phyloP scores from a whole-genome alignment of 83 land plant genomes.

The Isoetes engelmannii region DNA sequence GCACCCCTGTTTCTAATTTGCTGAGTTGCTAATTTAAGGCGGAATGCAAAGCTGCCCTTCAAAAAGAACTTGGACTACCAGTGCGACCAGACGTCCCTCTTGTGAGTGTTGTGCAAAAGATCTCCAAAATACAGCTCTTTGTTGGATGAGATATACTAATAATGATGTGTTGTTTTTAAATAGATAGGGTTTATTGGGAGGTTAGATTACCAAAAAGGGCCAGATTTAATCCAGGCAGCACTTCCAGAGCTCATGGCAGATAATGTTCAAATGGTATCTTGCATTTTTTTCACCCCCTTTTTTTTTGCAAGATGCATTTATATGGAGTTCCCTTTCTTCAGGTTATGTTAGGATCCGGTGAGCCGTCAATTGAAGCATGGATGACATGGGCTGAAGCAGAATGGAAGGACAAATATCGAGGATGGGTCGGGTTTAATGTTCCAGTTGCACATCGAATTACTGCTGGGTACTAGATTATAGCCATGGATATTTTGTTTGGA shows the following conservation, averaged over 20 bases:
- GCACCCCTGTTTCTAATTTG: not conserved
- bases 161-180: not conserved
- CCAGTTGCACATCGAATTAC: slow-evolving; percentile 84
- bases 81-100: slow-evolving; percentile 65
- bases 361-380: slow-evolving; percentile 62
- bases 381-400: slow-evolving; percentile 62
- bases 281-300: not conserved
- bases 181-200: slow-evolving; percentile 94
- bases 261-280: slow-evolving; percentile 71
- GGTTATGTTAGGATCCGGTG: slow-evolving; percentile 97
- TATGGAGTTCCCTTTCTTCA: slow-evolving; percentile 12
- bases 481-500: not conserved
- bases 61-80: slow-evolving; percentile 74
- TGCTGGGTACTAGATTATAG: slow-evolving; percentile 53
- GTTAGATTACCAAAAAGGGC: slow-evolving; percentile 89
- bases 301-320: too few relatives aligned
- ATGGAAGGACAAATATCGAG: slow-evolving; percentile 70
- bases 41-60: slow-evolving; percentile 75
- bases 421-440: slow-evolving; percentile 95
- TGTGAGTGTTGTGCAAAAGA: slow-evolving; percentile 31
- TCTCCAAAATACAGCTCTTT: not conserved
- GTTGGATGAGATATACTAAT: not conserved
- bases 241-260: slow-evolving; percentile 67
- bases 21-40: slow-evolving; percentile 34
- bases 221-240: slow-evolving; percentile 60